Base-by-base conservation (phyloP, 2,329 filamentous ascomycete species). In the Aspergillus sojae region DNA sequence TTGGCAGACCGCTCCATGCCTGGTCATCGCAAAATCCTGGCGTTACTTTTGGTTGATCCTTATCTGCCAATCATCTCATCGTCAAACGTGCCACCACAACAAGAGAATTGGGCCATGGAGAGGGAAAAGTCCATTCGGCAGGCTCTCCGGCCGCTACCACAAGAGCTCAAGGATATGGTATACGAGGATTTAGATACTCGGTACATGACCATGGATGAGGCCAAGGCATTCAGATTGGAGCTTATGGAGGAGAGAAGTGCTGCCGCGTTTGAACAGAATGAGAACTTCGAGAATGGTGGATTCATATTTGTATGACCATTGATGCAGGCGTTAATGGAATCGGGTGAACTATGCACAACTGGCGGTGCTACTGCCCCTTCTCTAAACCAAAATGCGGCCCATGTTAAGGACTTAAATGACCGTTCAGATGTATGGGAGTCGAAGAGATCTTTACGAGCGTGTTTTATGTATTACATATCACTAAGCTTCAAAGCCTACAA, bases 1-100 rank as follows among this genome's bases (percentile, higher is more conserved):
- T 78, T 88, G 10, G 69, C 70, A 30, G 84, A 90, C 65, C 69
- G 69, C 0, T 81, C 80, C 0, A 82, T 80, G 62, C 82, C 84
- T 0, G 87, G 87, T 2, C 83, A 88, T 68, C 77, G 84, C 16
- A 83, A 84, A 66, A 83, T 89, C 60, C 74, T 89, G 0, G 84
- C 83, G 0, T 77, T 89, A 41, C 89, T 84, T 70, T 79, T 90
- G 2, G 82, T 89, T 0, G 86, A 89, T 67, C 87, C 87, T 0
- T 70, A 81, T 30, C 68, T 76, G 5, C 80, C 80, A 9, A 79
- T 89, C 53, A 77, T 85, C 12, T 87, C 77, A 3, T 84, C 82
- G 0, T 78, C 79, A 0, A 83, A 86, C 62, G 78, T 86, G 0
- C 83, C 84, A 1, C 82, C 83, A 3, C 84, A 86, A 68, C 81